Percentiles rank a stretch among this genome's conserved stretches.
Evolutionary conservation across 805 yeast species (phyloP).

Genomic region (Debaryomyces tyrocola): DNA sequence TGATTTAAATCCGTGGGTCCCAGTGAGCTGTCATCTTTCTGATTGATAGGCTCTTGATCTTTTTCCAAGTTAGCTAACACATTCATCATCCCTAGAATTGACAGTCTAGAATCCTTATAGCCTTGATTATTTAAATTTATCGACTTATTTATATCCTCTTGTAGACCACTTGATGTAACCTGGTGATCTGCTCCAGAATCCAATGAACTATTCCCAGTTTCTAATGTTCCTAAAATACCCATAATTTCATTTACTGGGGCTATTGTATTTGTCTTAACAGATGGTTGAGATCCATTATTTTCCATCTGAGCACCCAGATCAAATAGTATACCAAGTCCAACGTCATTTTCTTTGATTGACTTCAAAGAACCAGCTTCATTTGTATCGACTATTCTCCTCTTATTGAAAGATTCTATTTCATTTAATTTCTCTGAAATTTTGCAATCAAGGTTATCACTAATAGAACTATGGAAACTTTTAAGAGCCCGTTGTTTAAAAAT

Average conservation of each 20-base stretch:
- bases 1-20: slow-evolving; percentile 8
- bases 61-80: slow-evolving; percentile 20
- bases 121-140: too few relatives aligned
- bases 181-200: too few relatives aligned
- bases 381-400: not conserved
- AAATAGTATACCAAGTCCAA: slow-evolving; percentile 10
- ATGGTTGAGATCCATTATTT: too few relatives aligned
- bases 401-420: slow-evolving; percentile 12
- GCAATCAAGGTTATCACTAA: slow-evolving; percentile 20
- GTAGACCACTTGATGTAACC: too few relatives aligned
- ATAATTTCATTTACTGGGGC: slow-evolving; percentile 8
- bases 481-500: slow-evolving; percentile 3
- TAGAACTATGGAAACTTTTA: slow-evolving; percentile 22
- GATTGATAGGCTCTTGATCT: slow-evolving; percentile 3
- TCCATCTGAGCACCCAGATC: not conserved
- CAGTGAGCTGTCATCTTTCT: slow-evolving; percentile 6
- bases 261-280: too few relatives aligned
- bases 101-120: slow-evolving; percentile 11
- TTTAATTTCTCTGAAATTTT: slow-evolving; percentile 13
- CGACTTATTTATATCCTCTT: not conserved
- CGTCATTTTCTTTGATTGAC: not conserved
- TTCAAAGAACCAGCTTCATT: not conserved
- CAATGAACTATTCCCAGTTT: not conserved
- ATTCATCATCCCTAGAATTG: slow-evolving; percentile 30
- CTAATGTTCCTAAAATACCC: slow-evolving; percentile 13